Evolutionary conservation across 805 yeast species (phyloP), one percentile per base, ranked within the genome.

Genomic region (Ogataea kodamae): DNA sequence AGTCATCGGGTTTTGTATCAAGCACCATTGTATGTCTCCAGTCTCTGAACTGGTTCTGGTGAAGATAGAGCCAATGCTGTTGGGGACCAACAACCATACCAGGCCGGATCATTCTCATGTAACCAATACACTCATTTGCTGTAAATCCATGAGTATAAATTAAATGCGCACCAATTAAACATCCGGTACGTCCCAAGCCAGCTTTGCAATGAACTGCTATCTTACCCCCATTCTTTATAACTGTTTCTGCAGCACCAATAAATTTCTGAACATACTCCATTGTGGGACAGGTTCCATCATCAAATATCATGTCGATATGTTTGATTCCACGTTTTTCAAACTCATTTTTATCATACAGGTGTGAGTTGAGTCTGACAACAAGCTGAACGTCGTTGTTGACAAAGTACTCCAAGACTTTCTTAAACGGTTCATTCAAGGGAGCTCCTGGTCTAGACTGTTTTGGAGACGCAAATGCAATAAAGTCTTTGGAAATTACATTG

Each of bases 71-170:
- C 98, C 98, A 92, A 64, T 92, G 98, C 58, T 92, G 98, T 61
- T 92, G 98, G 2, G 98, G 98, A 0, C 98, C 98, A 18, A 92
- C 98, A n/a, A 92, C 97, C 98, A 92, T 92, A 25, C 98, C 98
- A 0, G 98, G 98, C 48, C 98, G 76, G 43, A 92, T 72, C 75
- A 92, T 84, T 58, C 98, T 74, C 90, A 92, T 84, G 55, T 88
- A 92, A 1, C 90, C 96, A 50, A 92, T 92, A 60, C 96, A 92
- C 61, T 92, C 98, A 56, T 76, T 83, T 3, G 98, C 98, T 4
- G 97, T 92, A 56, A 92, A 92, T 0, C 97, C 97, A 57, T 90
- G 92, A 2, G 96, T 87, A 57, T 92, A 92, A 31, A 92, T 92
- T 46, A 92, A 68, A 60, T 90, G 96, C 0, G 98, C 98, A 5